Percentiles rank a stretch among this genome's conserved stretches.
Evolutionary conservation across 768 basidiomycete species (phyloP).

Genomic region (Antrodiella citrinella): DNA sequence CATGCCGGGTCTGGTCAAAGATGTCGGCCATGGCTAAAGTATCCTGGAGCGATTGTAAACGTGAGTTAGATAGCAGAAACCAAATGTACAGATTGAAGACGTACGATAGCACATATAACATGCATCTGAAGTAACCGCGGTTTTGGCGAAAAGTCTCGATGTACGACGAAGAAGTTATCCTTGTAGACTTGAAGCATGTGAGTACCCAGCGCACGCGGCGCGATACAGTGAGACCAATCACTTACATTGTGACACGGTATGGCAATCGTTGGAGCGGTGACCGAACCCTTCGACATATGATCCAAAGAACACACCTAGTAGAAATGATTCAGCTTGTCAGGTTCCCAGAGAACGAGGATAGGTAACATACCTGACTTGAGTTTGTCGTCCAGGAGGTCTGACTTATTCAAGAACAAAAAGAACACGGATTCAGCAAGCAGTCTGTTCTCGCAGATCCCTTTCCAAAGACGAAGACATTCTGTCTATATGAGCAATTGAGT

Average conservation of each 20-base stretch:
- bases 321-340: not conserved
- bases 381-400: slow-evolving; percentile 50
- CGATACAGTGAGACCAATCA: no score
- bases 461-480: slow-evolving; percentile 54
- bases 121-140: slow-evolving; percentile 44
- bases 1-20: not conserved
- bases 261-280: slow-evolving; percentile 38
- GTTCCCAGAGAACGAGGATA: not conserved
- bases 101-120: slow-evolving; percentile 50
- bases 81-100: no score
- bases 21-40: not conserved
- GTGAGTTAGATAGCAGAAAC: no score
- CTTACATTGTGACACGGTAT: slow-evolving; percentile 47
- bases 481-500: no score
- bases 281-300: not conserved
- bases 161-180: slow-evolving; percentile 41
- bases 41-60: no score
- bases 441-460: slow-evolving; percentile 50
- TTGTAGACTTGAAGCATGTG: slow-evolving; percentile 39
- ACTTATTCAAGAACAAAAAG: slow-evolving; percentile 56
- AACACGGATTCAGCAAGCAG: slow-evolving; percentile 45
- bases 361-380: slow-evolving; percentile 25
- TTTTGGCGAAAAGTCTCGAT: slow-evolving; percentile 40
- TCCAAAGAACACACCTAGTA: slow-evolving; percentile 28
- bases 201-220: no score